Conservation (phyloP, 1,284 basidiomycete species). For the Rhodotorula sp. region DNA sequence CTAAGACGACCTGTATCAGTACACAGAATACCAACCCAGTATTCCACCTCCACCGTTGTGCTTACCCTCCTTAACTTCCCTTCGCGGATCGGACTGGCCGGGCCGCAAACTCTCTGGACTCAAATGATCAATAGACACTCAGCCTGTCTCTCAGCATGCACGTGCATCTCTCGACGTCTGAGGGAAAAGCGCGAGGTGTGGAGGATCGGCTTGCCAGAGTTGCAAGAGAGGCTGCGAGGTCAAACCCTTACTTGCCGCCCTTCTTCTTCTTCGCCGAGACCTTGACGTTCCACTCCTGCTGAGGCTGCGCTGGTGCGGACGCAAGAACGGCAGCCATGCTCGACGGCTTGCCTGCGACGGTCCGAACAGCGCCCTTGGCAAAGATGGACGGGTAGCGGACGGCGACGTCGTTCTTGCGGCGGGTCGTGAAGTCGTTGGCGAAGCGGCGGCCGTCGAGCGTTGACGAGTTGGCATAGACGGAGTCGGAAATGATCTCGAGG, state of each 20-base stretch:
- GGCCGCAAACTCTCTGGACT: neutral
- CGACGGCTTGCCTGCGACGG: slow-evolving; percentile 9
- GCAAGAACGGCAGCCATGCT: slow-evolving; percentile 42
- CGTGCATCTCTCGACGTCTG: neutral
- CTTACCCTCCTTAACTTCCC: too few relatives aligned
- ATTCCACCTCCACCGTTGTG: too few relatives aligned
- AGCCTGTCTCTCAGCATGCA: neutral
- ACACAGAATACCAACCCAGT: too few relatives aligned
- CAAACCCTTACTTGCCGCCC: slow-evolving; percentile 24
- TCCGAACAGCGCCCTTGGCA: slow-evolving; percentile 15
- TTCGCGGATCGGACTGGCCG: too few relatives aligned
- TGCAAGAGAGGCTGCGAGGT: neutral
- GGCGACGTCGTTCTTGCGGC: slow-evolving; percentile 41
- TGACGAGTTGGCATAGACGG: slow-evolving; percentile 82
- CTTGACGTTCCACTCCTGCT: slow-evolving; percentile 42
- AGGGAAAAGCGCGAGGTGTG: neutral
- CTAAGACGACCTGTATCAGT: too few relatives aligned
- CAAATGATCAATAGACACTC: neutral
- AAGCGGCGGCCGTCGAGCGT: slow-evolving; percentile 94
- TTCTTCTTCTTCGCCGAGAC: slow-evolving; percentile 44
- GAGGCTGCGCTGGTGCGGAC: slow-evolving; percentile 13
- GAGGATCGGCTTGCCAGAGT: neutral
- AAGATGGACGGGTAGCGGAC: slow-evolving; percentile 35
- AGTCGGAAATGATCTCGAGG: slow-evolving; percentile 82
- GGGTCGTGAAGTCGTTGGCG: slow-evolving; percentile 42